Evolutionary conservation across 441 rosid genomes (phyloP), one percentile per base, ranked within the genome.

Genomic region (Viola pubescens): DNA sequence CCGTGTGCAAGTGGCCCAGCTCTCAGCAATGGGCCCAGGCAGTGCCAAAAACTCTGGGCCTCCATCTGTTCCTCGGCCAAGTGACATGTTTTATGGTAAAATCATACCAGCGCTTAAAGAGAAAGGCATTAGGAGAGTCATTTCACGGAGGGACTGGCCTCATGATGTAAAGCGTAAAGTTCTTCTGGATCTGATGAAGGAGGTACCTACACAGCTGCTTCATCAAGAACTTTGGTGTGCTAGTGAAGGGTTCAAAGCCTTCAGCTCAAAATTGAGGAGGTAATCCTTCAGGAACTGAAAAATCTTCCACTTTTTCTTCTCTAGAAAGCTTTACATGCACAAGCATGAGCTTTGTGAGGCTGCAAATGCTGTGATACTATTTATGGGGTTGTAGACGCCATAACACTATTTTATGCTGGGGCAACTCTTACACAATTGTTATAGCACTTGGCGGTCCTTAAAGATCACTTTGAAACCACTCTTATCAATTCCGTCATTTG

Each of bases 81-180:
- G 91, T 71, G 99, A 94, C 72, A 86, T 94, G 99, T 94, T 94
- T 75, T 94, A 94, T 71, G 99, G 96, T 58, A 94, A 94, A 84
- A 94, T 94, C 69, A 94, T 94, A 72, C 99, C 99, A 37, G 99
- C 96, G 49, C 97, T 90, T 56, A 94, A 94, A 79, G 99, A 94
- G 77, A 90, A 88, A 79, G 96, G 99, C 61, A 86, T 94, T 60
- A 90, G 87, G 75, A 94, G 89, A 79, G 97, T 86, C 50, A 94
- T 88, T 73, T 94, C 99, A 55, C 85, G 99, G 79, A 86, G 96
- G 77, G 99, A 94, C 72, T 94, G 99, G 99, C 99, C 99, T 69
- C 94, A 85, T 68, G 99, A 94, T 74, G 99, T 94, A 59, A 94
- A 94, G 85, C 94, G 88, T 54, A 90, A 90, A 76, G 99, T 94